These are phyloP conservation scores for Ganoderma sinense DNA, from an alignment of 1,284 basidiomycete genomes.

Conservation along the genomic window DNA sequence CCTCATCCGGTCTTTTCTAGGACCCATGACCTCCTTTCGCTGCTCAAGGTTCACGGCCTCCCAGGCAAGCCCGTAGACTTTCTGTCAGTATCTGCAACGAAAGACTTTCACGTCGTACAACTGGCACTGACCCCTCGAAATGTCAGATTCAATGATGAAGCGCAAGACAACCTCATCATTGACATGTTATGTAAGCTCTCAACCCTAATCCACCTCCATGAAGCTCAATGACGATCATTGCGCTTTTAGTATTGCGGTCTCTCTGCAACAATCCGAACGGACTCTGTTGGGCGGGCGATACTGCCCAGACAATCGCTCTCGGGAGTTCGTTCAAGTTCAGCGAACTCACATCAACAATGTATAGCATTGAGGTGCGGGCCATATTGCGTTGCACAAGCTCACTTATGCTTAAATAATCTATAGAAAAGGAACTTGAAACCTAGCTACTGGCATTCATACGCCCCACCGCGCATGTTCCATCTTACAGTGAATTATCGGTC, in stretches of 20 bases:
- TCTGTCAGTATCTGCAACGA: background rate
- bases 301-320: conserved; percentile 79
- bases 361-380: conserved; percentile 64
- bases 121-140: background rate
- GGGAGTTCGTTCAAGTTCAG: conserved; percentile 78
- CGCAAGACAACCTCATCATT: conserved; percentile 74
- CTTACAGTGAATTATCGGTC: conserved; percentile 74
- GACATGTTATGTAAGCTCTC: conserved; percentile 49
- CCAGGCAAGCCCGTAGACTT: background rate
- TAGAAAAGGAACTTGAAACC: background rate
- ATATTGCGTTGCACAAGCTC: background rate
- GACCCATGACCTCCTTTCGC: background rate
- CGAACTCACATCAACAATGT: conserved; percentile 73
- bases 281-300: conserved; percentile 82
- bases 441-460: background rate
- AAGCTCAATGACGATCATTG: background rate
- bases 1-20: background rate
- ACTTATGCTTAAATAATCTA: background rate
- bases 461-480: conserved; percentile 58
- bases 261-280: conserved; percentile 72
- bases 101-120: background rate
- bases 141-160: conserved; percentile 74
- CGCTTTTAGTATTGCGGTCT: conserved; percentile 55
- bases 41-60: background rate
- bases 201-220: no score